Evolutionary conservation across 805 yeast species (phyloP).

Genomic region (Jamesozyma lodderae): DNA sequence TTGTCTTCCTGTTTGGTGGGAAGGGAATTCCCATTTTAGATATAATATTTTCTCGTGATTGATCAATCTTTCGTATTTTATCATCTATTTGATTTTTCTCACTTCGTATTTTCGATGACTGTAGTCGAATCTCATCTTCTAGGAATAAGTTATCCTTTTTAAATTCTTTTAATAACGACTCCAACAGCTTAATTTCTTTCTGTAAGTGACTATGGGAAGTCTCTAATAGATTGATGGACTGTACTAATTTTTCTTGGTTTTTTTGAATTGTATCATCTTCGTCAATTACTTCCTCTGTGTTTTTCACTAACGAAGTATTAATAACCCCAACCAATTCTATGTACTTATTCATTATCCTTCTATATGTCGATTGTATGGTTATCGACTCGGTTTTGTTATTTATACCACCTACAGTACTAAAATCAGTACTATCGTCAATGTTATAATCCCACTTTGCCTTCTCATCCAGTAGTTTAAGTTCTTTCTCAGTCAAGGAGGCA

Average conservation of each 20-base stretch:
- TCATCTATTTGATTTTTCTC: conserved; percentile 9
- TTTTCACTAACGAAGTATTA: conserved; percentile 15
- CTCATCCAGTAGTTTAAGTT: conserved; percentile 6
- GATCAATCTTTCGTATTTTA: conserved; percentile 9
- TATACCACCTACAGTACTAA: background rate
- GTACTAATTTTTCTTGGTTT: conserved; percentile 1
- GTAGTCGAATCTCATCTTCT: conserved; percentile 15
- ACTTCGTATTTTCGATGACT: conserved; percentile 9
- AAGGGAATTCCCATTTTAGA: conserved; percentile 2
- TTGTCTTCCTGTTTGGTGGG: conserved; percentile 2
- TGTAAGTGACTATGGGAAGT: conserved; percentile 7
- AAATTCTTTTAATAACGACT: conserved; percentile 14
- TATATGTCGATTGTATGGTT: conserved; percentile 13
- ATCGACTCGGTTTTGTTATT: conserved; percentile 1
- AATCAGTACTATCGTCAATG: background rate
- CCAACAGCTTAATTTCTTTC: conserved; percentile 16
- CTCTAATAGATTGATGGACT: conserved; percentile 9
- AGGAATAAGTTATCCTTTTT: conserved; percentile 22
- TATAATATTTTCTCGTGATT: conserved; percentile 8
- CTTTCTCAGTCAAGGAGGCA: conserved; percentile 6
- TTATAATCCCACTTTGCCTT: conserved; percentile 3
- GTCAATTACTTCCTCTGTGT: background rate
- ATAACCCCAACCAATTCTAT: conserved; percentile 20
- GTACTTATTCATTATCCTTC: conserved; percentile 16
- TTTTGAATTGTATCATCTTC: background rate